phyloP scores from a whole-genome alignment of 176 grass and related monocot genomes.

The Hordeum marinum region DNA sequence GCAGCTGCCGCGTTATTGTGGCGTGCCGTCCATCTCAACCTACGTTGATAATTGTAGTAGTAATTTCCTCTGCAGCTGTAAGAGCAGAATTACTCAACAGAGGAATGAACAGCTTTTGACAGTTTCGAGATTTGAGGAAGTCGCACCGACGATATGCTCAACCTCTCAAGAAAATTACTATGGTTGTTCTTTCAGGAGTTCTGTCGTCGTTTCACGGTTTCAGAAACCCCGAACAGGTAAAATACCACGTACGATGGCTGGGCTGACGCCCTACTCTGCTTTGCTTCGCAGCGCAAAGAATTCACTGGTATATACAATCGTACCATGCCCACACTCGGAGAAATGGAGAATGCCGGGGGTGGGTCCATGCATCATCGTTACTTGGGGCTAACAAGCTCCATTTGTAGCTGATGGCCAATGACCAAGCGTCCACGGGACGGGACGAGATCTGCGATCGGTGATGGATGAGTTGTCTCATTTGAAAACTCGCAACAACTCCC shows the following conservation, averaged over 20 bases:
- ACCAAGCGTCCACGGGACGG: background rate
- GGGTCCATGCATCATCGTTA: background rate
- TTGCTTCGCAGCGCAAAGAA: too few species aligned
- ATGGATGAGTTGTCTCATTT: conserved; percentile 18
- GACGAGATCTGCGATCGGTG: background rate
- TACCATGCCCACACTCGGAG: too few species aligned
- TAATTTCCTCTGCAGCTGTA: background rate
- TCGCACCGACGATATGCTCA: background rate
- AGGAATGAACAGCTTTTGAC: background rate
- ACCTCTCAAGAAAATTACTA: background rate
- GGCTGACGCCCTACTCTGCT: too few species aligned
- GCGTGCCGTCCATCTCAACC: conserved; percentile 27
- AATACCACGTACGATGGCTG: too few species aligned
- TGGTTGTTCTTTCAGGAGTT: too few species aligned
- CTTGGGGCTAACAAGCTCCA: background rate
- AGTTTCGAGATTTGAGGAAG: background rate
- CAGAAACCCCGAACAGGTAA: too few species aligned
- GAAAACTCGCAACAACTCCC: background rate
- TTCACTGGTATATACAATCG: background rate
- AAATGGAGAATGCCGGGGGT: background rate
- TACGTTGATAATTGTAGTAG: background rate
- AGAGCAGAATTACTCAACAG: conserved; percentile 1
- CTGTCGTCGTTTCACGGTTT: too few species aligned
- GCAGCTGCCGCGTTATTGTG: background rate
- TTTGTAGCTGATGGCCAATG: background rate